Evolutionary conservation across 208 protist genomes (phyloP).

Genomic region (Acanthamoeba culbertsoni): DNA sequence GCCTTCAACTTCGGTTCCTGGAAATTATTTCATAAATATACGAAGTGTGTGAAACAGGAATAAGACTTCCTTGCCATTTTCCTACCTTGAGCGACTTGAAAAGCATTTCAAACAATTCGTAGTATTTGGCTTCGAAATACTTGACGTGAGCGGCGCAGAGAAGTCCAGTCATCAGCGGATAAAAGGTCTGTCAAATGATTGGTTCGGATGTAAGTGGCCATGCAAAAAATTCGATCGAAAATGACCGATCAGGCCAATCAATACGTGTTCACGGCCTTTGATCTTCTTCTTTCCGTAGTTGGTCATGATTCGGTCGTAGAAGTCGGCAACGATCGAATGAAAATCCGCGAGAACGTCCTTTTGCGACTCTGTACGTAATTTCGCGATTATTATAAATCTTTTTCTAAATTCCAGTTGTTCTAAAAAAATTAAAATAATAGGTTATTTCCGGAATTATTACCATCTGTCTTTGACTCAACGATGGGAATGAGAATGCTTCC

Average conservation of each 20-base stretch:
- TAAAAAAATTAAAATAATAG: background rate
- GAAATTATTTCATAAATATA: too few species aligned
- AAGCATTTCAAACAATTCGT: constrained; percentile 28
- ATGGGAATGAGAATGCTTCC: constrained; percentile 45
- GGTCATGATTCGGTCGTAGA: constrained; percentile 46
- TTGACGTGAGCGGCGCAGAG: constrained; percentile 34
- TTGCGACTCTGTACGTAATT: background rate
- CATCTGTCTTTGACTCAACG: constrained; percentile 20
- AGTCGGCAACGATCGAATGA: background rate
- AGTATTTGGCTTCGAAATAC: constrained; percentile 15
- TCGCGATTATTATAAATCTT: background rate
- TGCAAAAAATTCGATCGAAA: too few species aligned
- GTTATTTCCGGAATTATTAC: background rate
- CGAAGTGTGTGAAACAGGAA: background rate
- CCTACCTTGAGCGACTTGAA: constrained; percentile 39
- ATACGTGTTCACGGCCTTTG: constrained; percentile 37
- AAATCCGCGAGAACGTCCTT: background rate
- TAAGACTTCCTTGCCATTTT: background rate
- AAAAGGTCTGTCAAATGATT: background rate
- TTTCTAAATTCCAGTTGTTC: background rate
- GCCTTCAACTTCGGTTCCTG: constrained; percentile 41
- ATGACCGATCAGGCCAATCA: background rate
- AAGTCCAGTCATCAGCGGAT: constrained; percentile 45
- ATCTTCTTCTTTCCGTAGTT: constrained; percentile 60
- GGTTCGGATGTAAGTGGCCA: too few species aligned